Base-by-base conservation (phyloP, 2,329 filamentous ascomycete species). In the Beauveria brongniartii region DNA sequence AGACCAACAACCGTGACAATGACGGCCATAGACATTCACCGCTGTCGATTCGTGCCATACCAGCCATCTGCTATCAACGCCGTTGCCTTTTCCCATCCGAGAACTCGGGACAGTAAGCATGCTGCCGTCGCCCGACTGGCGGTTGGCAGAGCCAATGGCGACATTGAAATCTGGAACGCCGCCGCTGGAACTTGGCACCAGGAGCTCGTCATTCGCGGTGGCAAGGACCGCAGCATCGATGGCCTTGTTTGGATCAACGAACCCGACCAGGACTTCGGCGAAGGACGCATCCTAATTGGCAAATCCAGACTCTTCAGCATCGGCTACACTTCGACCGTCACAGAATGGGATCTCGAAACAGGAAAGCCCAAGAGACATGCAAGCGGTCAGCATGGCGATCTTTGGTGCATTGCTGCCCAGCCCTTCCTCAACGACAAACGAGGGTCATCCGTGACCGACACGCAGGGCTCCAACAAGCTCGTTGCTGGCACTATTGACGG, bases 161-260 rank as follows among this genome's bases (percentile, higher is more conserved):
- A 96, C 70, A 94, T 99, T 67, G 94, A 99, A 76, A 92, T 99
- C 65, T 99, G 94, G 94, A 96, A 96, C 73, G 92, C 93, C 3
- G 77, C 87, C 59, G 84, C 84, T 65, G 91, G 90, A 18, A 79
- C 82, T 64, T 99, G 94, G 94, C 83, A 91, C 65, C 94, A 97
- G 72, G 94, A 99, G 78, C 86, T 86, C 44, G 86, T 92, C 63
- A 87, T 97, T 55, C 83, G 85, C 41, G 92, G 93, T 64, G 92
- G 91, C 55, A 87, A 89, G 68, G 90, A 92, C 68, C 83, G 92
- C 65, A 95, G 89, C 69, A 88, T 97, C 64, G 94, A 99, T 75
- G 91, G 91, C 8, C 80, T 99, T 28, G 88, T 88, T 46, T 99
- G 94, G 94, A 91, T 90, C 46, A 91, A 91, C 61, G 92, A 96